Evolutionary conservation across 148 eudicot genomes (phyloP), one percentile per base, ranked within the genome.

Genomic region (Vaccinium vitisidaea): DNA sequence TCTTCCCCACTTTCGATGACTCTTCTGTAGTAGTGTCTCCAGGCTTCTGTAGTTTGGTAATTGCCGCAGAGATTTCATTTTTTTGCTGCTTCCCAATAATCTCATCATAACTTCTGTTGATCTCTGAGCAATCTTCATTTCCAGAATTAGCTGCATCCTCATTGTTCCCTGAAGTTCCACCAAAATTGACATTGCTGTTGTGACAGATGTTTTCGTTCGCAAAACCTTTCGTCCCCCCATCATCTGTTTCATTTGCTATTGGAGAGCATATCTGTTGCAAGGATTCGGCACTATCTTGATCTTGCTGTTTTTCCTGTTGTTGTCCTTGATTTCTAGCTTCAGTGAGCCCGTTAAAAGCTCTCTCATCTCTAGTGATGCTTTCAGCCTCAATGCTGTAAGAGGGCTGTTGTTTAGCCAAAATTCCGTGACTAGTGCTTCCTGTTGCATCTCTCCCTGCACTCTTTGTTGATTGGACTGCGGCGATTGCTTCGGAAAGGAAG

Each of bases 61-160:
- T 39, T 39, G 27, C 27, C 18, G 53, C 78, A 75, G 78, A 43
- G 21, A 75, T 75, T 75, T 43, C 52, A 43, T 18, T 75, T 75
- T 75, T 19, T 75, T 19, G 25, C 78, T 19, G 54, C 78, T 39
- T 43, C 21, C 78, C 78, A 75, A 19, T 23, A 19, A 18, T 75
- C 78, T 43, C 2, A 27, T 43, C 78, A 18, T 8, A 39, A 15
- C 52, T 75, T 75, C 9, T 55, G 63, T 48, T 48, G 80, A n/a
- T 76, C 79, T 21, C 30, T 13, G 55, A 46, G 79, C 55, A 76
- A 48, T n/a, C 79, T 76, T n/a, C 79, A 76, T 76, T 50, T 46
- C 79, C 79, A 46, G 79, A 48, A 48, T 76, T 39, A 43, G 9
- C n/a, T 74, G 77, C 46, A 18, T 8, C 50, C 12, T 74, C 50